Conservation (phyloP, 495 filamentous ascomycete genomes). For the Neurospora tetraspora region DNA sequence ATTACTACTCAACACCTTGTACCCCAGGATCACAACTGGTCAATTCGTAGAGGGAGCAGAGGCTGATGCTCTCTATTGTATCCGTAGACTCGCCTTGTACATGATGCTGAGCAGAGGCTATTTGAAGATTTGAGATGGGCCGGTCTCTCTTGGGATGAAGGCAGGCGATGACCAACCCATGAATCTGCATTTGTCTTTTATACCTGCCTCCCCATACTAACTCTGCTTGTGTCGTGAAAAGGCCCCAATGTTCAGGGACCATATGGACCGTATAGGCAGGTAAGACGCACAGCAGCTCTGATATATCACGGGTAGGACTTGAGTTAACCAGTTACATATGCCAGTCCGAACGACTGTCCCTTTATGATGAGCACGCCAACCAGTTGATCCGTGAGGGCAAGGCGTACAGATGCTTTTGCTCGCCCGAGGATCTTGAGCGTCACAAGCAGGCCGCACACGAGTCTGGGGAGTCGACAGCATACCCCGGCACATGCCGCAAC, state of each 20-base stretch:
- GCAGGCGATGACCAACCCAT: conserved; percentile 23
- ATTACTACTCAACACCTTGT: background rate
- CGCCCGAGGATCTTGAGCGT: conserved; percentile 54
- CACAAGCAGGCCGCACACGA: conserved; percentile 50
- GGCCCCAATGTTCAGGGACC: conserved; percentile 71
- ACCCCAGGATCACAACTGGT: background rate
- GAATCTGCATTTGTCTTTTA: conserved; percentile 1
- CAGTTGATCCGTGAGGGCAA: conserved; percentile 58
- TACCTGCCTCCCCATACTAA: background rate
- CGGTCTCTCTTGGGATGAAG: conserved; percentile 91
- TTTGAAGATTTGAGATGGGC: conserved; percentile 79
- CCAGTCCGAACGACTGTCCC: conserved; percentile 66
- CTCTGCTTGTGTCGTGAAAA: conserved; percentile 18
- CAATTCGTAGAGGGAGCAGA: background rate
- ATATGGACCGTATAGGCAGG: conserved; percentile 80
- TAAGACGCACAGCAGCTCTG: conserved; percentile 21
- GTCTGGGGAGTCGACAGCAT: conserved; percentile 53
- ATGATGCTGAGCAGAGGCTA: conserved; percentile 65
- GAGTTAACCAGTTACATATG: background rate
- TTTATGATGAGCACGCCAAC: conserved; percentile 66
- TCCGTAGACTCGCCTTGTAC: conserved; percentile 37
- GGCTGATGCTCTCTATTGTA: conserved; percentile 6
- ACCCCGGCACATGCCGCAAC: conserved; percentile 66
- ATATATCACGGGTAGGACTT: background rate
- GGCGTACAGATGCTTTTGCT: conserved; percentile 92